Percentiles rank a stretch among this genome's conserved stretches.
Conservation (phyloP, 345 rosid species). For the Salix koriyanagi region DNA sequence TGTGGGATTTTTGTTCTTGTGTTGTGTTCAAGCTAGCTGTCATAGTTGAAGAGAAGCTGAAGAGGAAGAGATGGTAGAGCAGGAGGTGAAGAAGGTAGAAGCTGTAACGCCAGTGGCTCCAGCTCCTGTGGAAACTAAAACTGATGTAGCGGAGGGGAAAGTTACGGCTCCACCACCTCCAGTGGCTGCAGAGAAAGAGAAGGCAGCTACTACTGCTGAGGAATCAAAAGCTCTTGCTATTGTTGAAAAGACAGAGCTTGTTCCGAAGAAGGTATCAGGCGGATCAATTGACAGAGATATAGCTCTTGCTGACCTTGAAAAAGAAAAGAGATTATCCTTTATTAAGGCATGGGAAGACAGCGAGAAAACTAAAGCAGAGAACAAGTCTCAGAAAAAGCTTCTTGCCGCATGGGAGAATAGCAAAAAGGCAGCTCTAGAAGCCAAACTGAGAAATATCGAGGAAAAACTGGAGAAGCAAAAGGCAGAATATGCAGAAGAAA, state of each 20-base stretch:
- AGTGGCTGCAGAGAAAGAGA: constrained; percentile 15
- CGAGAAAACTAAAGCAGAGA: constrained; percentile 72
- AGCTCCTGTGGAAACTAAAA: constrained; percentile 21
- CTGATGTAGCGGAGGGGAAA: constrained; percentile 34
- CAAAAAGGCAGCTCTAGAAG: constrained; percentile 74
- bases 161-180: constrained; percentile 14
- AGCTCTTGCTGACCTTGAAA: constrained; percentile 76
- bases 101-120: constrained; percentile 29
- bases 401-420: constrained; percentile 78
- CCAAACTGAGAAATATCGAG: constrained; percentile 69
- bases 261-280: constrained; percentile 47
- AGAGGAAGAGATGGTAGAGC: constrained; percentile 48
- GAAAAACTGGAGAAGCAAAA: constrained; percentile 78
- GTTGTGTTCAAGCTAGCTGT: neutral
- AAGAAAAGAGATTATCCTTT: constrained; percentile 55
- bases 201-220: constrained; percentile 13
- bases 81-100: constrained; percentile 36
- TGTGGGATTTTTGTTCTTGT: too few relatives aligned
- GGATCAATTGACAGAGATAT: constrained; percentile 75
- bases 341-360: constrained; percentile 92
- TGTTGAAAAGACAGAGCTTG: constrained; percentile 50
- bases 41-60: neutral
- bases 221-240: constrained; percentile 57
- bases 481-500: constrained; percentile 69
- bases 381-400: constrained; percentile 89